Evolutionary conservation across 202 grass and related monocot species (phyloP), one percentile per base, ranked within the genome.

Genomic region (Zizania palustris): DNA sequence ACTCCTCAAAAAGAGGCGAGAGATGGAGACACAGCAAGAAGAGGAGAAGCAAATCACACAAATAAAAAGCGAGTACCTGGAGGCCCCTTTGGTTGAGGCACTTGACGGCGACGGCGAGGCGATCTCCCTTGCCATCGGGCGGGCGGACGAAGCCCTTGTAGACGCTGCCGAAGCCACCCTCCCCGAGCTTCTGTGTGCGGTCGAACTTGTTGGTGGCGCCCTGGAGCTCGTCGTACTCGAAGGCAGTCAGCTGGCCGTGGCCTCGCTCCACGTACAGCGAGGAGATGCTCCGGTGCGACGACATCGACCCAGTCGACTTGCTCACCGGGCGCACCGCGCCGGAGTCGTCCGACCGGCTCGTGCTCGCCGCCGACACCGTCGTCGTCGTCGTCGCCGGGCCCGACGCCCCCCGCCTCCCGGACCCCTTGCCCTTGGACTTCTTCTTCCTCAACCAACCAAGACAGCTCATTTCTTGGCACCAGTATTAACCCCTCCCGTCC

Each of bases 91-190:
- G 84, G 77, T 97, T 97, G 56, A 97, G 89, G 33, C 76, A 63
- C 84, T 97, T 97, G 66, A 97, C 86, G n/a, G 90, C 93, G 63
- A 97, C 90, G 34, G 85, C 71, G 73, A 91, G 33, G 69, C 88
- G 77, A 72, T 80, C 88, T 11, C 77, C 85, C 65, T 81, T 81
- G 69, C 74, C 83, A 63, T 91, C 71, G 39, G 76, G 18, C 5
- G 90, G 80, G 60, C 85, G 87, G 65, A 97, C 65, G 80, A 66
- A 89, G 34, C 93, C 93, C 78, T 97, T 97, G 84, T 75, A 97
- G 65, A 97, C 93, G 53, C 90, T 87, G 13, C 90, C 93, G 80
- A 97, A 97, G 0, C 93, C 93, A 37, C 93, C 93, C 80, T 97
- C 93, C 20, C 93, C 93, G 68, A 97, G 85, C 78, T 93, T 97